Evolutionary conservation across 805 yeast species (phyloP).

Genomic region (Jamesozyma piceae): DNA sequence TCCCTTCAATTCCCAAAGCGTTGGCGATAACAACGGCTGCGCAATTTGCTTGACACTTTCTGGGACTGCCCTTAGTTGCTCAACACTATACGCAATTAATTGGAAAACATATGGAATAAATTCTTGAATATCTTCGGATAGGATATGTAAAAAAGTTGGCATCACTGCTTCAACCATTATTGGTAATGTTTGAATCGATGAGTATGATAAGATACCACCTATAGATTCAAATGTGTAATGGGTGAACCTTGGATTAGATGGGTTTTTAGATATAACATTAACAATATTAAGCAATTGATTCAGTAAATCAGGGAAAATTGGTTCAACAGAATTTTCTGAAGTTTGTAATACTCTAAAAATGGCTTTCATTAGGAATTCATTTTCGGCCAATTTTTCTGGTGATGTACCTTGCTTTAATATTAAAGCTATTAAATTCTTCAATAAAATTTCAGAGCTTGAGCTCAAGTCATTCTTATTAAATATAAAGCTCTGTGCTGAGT

Average conservation of each 20-base stretch:
- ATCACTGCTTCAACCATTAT: slow-evolving; percentile 39
- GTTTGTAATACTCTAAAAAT: slow-evolving; percentile 73
- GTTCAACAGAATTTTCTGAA: slow-evolving; percentile 53
- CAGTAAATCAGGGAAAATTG: slow-evolving; percentile 39
- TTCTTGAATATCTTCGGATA: slow-evolving; percentile 84
- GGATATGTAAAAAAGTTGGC: slow-evolving; percentile 56
- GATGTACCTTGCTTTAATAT: slow-evolving; percentile 49
- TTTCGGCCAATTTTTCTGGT: slow-evolving; percentile 90
- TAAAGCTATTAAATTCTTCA: slow-evolving; percentile 57
- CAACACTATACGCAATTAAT: slow-evolving; percentile 70
- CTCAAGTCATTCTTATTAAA: slow-evolving; percentile 68
- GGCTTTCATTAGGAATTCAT: slow-evolving; percentile 86
- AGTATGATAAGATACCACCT: slow-evolving; percentile 59
- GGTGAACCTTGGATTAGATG: slow-evolving; percentile 88
- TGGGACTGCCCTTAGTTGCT: slow-evolving; percentile 48
- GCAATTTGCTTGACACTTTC: slow-evolving; percentile 54
- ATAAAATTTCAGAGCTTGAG: slow-evolving; percentile 49
- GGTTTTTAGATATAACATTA: slow-evolving; percentile 68
- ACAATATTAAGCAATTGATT: slow-evolving; percentile 63
- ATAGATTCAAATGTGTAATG: slow-evolving; percentile 87
- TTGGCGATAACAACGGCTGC: slow-evolving; percentile 79
- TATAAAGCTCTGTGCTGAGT: slow-evolving; percentile 43
- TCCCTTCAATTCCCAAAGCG: slow-evolving; percentile 87
- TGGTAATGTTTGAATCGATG: slow-evolving; percentile 25
- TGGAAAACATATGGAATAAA: slow-evolving; percentile 91